Base-by-base conservation (phyloP, 139 green algal species). In the Nannochloris sp. region DNA sequence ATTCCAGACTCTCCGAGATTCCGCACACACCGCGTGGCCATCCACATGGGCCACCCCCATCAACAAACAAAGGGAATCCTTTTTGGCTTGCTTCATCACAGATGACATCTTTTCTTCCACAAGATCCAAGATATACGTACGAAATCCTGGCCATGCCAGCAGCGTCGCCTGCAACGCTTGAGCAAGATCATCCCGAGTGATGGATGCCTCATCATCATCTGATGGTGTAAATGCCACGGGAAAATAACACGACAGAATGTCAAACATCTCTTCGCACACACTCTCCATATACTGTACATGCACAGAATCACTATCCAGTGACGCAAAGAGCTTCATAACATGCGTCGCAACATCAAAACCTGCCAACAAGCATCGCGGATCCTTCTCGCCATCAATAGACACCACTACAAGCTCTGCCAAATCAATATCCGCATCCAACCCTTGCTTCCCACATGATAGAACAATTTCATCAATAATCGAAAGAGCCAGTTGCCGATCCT, bases 201-300 rank as follows among this genome's bases (percentile, higher is more conserved):
- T 83, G 18, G 16, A 11, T 36, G 68, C 58, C 50, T 51, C 18
- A 50, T 70, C 60, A 25, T 78, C 65, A 29, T 78, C 78, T 0
- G 84, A 83, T 14, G 88, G 90, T 8, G 75, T 92, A 78, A 96
- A 96, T 29, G 73, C 72, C 64, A 96, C 48, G 1, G 90, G 90
- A 72, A 96, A 96, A 85, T 96, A 97, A 61, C 80, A 83, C n/a
- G 79, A 58, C 8, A 92, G 23, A 16, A 89, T 72, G 34, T 97
- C 90, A 54, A 89, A 88, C 6, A 95, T 44, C 61, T 96, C 89
- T 40, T 85, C 85, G 4, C 43, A 58, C 15, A 21, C 49, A 40
- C 68, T 61, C 60, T 70, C 69, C 18, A 76, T 40, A 9, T 25
- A 36, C 7, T 44, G 44, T 6, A 19, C 19, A 49, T 21, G n/a